Evolutionary conservation across 2,329 filamentous ascomycete species (phyloP).

Genomic region (Triangularia setosa): DNA sequence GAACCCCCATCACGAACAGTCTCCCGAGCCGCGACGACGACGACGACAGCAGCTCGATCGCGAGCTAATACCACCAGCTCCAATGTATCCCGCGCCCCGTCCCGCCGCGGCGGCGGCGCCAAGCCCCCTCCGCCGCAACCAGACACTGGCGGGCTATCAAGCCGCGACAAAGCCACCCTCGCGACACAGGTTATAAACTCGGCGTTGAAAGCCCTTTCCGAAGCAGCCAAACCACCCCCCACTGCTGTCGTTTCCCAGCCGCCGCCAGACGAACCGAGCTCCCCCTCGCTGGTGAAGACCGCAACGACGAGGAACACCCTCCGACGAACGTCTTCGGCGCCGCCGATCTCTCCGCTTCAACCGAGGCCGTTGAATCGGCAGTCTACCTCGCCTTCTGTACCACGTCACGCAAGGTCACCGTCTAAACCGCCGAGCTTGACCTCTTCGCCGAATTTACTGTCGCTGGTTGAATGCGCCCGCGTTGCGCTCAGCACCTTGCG

Average conservation of each 20-base stretch:
- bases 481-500: slow-evolving; percentile 63
- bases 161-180: slow-evolving; percentile 61
- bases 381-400: slow-evolving; percentile 47
- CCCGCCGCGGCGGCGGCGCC: slow-evolving; percentile 25
- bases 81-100: slow-evolving; percentile 5
- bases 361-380: slow-evolving; percentile 59
- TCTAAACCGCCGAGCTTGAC: slow-evolving; percentile 29
- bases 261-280: slow-evolving; percentile 29
- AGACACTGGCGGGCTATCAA: slow-evolving; percentile 40
- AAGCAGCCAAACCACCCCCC: slow-evolving; percentile 54
- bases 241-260: slow-evolving; percentile 33
- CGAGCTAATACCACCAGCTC: slow-evolving; percentile 22
- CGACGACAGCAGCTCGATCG: no score
- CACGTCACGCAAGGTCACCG: slow-evolving; percentile 33
- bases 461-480: slow-evolving; percentile 65
- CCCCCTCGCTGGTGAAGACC: slow-evolving; percentile 31
- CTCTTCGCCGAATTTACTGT: slow-evolving; percentile 42
- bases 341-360: slow-evolving; percentile 58
- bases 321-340: slow-evolving; percentile 53
- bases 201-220: slow-evolving; percentile 64
- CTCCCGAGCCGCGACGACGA: slow-evolving; percentile 14
- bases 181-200: slow-evolving; percentile 72
- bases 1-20: slow-evolving; percentile 19
- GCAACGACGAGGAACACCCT: slow-evolving; percentile 39
- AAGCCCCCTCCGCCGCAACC: slow-evolving; percentile 26